Evolutionary conservation across 768 basidiomycete genomes (phyloP).

Genomic region (Leccinellum albellum): DNA sequence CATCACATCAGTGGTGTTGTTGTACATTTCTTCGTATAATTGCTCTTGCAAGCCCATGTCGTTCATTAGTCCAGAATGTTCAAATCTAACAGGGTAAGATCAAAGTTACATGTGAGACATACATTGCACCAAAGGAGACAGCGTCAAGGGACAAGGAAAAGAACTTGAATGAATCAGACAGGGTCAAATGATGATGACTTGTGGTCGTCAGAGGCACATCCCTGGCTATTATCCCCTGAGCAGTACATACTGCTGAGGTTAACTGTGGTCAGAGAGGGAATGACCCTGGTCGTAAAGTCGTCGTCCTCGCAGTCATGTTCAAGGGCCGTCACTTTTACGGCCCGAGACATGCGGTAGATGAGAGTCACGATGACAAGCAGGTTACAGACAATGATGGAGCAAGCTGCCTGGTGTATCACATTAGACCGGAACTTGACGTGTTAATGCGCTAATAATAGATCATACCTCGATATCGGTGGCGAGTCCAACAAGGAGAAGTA

Average conservation of each 20-base stretch:
- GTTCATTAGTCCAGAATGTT: not conserved
- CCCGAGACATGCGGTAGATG: constrained; percentile 10
- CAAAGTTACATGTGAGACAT: not conserved
- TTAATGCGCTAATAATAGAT: no score
- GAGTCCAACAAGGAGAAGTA: constrained; percentile 2
- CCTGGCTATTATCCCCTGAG: not conserved
- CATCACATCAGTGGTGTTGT: not conserved
- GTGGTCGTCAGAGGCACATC: not conserved
- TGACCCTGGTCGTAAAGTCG: not conserved
- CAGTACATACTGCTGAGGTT: not conserved
- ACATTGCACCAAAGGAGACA: not conserved
- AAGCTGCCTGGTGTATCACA: constrained; percentile 7
- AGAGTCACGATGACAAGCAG: constrained; percentile 18
- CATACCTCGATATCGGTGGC: constrained; percentile 17
- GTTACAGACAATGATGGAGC: constrained; percentile 16
- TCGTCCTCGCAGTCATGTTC: constrained; percentile 5
- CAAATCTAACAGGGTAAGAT: not conserved
- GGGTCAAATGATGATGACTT: not conserved
- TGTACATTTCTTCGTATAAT: not conserved
- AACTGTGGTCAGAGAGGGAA: constrained; percentile 11
- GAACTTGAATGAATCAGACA: not conserved
- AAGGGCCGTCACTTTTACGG: not conserved
- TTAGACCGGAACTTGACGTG: not conserved
- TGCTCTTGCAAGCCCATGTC: not conserved
- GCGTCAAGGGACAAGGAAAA: not conserved